Conservation (phyloP, 768 basidiomycete species). For the Tephrocybe rancida region DNA sequence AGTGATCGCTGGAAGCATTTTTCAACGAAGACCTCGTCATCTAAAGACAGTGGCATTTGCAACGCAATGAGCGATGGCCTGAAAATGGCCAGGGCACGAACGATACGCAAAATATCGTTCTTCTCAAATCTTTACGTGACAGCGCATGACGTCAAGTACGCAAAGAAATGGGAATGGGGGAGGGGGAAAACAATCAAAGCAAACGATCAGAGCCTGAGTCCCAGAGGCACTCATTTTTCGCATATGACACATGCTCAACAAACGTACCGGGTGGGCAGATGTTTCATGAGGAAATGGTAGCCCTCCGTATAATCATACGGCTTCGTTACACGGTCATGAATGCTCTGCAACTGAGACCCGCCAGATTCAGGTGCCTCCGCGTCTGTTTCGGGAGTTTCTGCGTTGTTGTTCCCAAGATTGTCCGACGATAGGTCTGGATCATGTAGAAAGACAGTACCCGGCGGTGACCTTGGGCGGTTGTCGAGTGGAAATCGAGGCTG, state of each 20-base stretch:
- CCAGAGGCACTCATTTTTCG: slow-evolving; percentile 42
- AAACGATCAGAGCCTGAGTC: slow-evolving; percentile 43
- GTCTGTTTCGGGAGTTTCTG: slow-evolving; percentile 33
- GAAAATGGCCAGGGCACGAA: slow-evolving; percentile 92
- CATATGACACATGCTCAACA: slow-evolving; percentile 33
- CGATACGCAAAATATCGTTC: slow-evolving; percentile 92
- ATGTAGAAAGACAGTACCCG: slow-evolving; percentile 34
- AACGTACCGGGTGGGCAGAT: slow-evolving; percentile 80
- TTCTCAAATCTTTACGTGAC: slow-evolving; percentile 80
- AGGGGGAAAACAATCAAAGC: slow-evolving; percentile 28
- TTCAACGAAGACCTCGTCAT: slow-evolving; percentile 97
- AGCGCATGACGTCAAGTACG: slow-evolving; percentile 18
- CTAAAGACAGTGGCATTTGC: slow-evolving; percentile 96
- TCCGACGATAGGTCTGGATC: slow-evolving; percentile 25
- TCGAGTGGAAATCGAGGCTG: slow-evolving; percentile 59
- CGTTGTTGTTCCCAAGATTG: slow-evolving; percentile 22
- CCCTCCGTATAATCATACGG: slow-evolving; percentile 97
- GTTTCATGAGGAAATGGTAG: slow-evolving; percentile 96
- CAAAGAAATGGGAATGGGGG: slow-evolving; percentile 8
- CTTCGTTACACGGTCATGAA: slow-evolving; percentile 67
- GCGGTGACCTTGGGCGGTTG: slow-evolving; percentile 40
- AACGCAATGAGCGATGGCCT: slow-evolving; percentile 96
- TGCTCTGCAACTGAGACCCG: slow-evolving; percentile 50
- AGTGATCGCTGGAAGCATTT: slow-evolving; percentile 93
- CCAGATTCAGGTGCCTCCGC: slow-evolving; percentile 27